phyloP scores from a whole-genome alignment of 164 flowering plant genomes.

The Sextonia rubra region DNA sequence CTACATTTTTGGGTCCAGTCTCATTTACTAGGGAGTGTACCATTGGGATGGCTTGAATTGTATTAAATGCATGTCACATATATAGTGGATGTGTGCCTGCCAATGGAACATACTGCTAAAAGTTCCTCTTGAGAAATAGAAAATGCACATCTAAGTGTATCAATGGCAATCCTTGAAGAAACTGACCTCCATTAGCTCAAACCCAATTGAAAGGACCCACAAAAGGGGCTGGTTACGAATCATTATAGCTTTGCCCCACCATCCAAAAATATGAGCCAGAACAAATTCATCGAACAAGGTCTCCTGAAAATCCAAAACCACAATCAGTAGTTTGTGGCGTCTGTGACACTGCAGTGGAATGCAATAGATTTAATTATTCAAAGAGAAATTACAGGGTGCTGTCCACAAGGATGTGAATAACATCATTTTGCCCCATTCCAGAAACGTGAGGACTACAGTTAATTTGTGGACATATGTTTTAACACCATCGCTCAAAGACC shows the following conservation, averaged over 20 bases:
- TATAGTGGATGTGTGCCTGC: background rate
- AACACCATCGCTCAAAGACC: too few species aligned
- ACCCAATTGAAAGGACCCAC: conserved; percentile 97
- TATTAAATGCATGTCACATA: background rate
- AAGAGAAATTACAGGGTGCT: background rate
- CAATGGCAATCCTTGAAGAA: conserved; percentile 5
- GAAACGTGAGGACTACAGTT: background rate
- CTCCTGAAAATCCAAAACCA: conserved; percentile 45
- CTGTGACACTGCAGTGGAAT: background rate
- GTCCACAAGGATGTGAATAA: background rate
- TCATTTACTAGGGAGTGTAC: background rate
- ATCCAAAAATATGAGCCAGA: conserved; percentile 91
- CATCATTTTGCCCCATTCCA: background rate
- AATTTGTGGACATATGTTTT: too few species aligned
- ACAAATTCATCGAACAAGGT: conserved; percentile 98
- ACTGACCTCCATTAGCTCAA: conserved; percentile 94
- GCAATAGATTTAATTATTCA: background rate
- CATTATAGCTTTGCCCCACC: conserved; percentile 99
- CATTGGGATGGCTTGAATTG: background rate
- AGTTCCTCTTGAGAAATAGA: background rate
- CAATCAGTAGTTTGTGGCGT: conserved; percentile 15
- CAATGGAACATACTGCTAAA: background rate
- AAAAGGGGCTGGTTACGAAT: conserved; percentile 98
- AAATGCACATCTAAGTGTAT: background rate
- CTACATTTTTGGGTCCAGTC: background rate